Evolutionary conservation across 2,329 filamentous ascomycete species (phyloP).

Genomic region (Talaromyces amestolkiae): DNA sequence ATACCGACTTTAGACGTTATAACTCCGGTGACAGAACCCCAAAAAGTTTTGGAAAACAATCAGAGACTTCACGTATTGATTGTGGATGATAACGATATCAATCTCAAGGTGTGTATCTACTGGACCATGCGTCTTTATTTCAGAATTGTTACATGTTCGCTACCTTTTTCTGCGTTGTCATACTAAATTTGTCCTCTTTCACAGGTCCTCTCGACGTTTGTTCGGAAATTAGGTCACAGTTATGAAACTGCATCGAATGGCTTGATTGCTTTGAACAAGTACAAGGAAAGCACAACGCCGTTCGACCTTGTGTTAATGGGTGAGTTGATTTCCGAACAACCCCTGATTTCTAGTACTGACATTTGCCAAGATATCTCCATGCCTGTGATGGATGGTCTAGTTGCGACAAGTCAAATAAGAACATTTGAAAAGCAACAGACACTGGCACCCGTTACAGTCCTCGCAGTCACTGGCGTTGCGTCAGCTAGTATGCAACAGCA

Average conservation of each 20-base stretch:
- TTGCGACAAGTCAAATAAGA: slow-evolving; percentile 43
- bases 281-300: slow-evolving; percentile 26
- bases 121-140: not conserved
- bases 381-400: slow-evolving; percentile 46
- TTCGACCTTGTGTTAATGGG: slow-evolving; percentile 40
- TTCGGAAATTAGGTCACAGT: slow-evolving; percentile 37
- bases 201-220: slow-evolving; percentile 38
- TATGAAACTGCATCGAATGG: slow-evolving; percentile 42
- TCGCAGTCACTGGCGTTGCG: slow-evolving; percentile 34
- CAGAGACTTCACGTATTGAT: slow-evolving; percentile 33
- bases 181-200: not conserved
- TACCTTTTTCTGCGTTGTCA: not conserved
- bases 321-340: slow-evolving; percentile 24
- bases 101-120: slow-evolving; percentile 30
- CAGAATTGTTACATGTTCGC: not conserved
- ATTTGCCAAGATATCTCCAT: slow-evolving; percentile 41
- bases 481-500: slow-evolving; percentile 33
- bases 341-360: not conserved
- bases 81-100: slow-evolving; percentile 46
- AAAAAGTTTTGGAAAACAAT: not conserved
- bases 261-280: slow-evolving; percentile 38
- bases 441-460: slow-evolving; percentile 26
- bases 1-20: not conserved
- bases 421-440: slow-evolving; percentile 31
- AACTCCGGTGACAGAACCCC: not conserved